Percentiles rank a stretch among this genome's conserved stretches.
Evolutionary conservation across 2,329 filamentous ascomycete genomes (phyloP).

Genomic region (Diaporthe batatas): DNA sequence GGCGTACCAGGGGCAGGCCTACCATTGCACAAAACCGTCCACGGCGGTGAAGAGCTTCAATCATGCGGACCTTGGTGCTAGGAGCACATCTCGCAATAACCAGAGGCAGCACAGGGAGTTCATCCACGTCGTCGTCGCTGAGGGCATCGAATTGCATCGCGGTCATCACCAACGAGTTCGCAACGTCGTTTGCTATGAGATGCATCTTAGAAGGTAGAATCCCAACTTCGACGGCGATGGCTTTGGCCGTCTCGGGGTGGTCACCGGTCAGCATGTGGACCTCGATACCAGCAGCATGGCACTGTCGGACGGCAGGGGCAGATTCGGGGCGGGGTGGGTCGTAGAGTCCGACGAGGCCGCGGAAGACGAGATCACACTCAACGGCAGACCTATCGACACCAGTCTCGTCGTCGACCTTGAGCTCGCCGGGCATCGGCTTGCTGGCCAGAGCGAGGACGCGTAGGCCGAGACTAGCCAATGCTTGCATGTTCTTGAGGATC

Average conservation of each 20-base stretch:
- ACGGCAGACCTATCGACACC: slow-evolving; percentile 60
- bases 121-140: slow-evolving; percentile 72
- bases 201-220: slow-evolving; percentile 18
- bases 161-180: slow-evolving; percentile 67
- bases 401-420: slow-evolving; percentile 48
- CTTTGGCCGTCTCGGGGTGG: slow-evolving; percentile 69
- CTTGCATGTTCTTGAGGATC: slow-evolving; percentile 63
- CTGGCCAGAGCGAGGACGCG: slow-evolving; percentile 60
- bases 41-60: slow-evolving; percentile 76
- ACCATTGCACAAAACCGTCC: slow-evolving; percentile 70
- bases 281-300: slow-evolving; percentile 67
- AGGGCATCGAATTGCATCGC: slow-evolving; percentile 73
- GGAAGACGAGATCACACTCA: slow-evolving; percentile 72
- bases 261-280: slow-evolving; percentile 76
- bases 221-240: slow-evolving; percentile 64
- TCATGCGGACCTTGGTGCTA: slow-evolving; percentile 80
- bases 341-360: slow-evolving; percentile 78
- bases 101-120: slow-evolving; percentile 71
- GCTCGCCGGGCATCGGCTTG: slow-evolving; percentile 61
- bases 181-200: slow-evolving; percentile 56
- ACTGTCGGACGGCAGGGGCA: slow-evolving; percentile 66
- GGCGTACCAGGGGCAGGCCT: slow-evolving; percentile 31
- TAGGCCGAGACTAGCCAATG: neutral
- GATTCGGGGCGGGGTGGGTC: slow-evolving; percentile 78
- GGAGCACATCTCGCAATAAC: slow-evolving; percentile 80